Evolutionary conservation across 768 basidiomycete species (phyloP), one percentile per base, ranked within the genome.

Genomic region (Mycena polygramma): DNA sequence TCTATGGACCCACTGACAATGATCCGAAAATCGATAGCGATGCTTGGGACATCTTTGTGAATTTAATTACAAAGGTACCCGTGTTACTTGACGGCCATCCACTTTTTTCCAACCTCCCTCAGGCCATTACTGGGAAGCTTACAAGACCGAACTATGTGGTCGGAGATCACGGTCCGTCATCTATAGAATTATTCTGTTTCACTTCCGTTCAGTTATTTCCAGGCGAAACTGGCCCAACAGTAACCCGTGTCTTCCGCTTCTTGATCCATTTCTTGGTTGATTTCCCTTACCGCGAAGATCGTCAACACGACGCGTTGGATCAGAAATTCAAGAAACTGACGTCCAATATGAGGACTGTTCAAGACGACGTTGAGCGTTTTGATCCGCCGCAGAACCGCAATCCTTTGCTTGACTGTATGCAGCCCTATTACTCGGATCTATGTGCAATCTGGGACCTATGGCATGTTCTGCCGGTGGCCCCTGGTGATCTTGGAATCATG

Each of bases 361-460:
- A 39, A 36, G 24, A 45, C 3, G 63, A 65, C 13, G n/a, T 65
- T 4, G 63, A 57, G 24, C 46, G 3, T 22, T 22, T 19, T 1
- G 63, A 37, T n/a, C 14, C 54, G n/a, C 36, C 11, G 14, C 15
- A 52, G n/a, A 39, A 35, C 46, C 22, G 26, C 26, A 65, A 48
- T 45, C 43, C 54, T 5, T 57, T 65, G 45, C 54, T 65, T 19
- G 35, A 65, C n/a, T 65, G 54, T 10, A 57, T 65, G 63, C 54
- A 65, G 36, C 41, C 26, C 19, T 57, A 65, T 39, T 55, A 24
- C 9, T 36, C 53, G 1, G 53, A 14, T 19, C 54, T 65, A 10
- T 65, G 63, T 39, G 54, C 53, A 1, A 57, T 65, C 43, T 65
- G 63, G 63, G 63, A 65, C 35, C 22, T 65, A 14, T 65, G 63